A percentile compares a stretch with the other conserved stretches of the same genome.
Evolutionary conservation across 441 rosid genomes (phyloP).

Genomic region (Bruguiera hainesii): DNA sequence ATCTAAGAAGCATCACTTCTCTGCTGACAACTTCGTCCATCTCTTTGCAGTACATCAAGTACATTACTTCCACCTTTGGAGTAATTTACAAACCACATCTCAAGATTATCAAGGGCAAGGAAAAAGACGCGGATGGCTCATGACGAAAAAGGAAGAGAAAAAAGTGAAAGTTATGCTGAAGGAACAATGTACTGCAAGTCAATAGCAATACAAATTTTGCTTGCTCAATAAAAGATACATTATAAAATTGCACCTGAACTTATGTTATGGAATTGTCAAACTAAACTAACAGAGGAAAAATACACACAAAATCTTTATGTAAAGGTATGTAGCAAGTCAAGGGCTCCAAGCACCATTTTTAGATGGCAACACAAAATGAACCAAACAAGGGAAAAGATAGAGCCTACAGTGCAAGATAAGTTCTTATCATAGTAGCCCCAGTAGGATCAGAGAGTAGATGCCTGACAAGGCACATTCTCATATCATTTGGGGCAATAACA

Average conservation of each 20-base stretch:
- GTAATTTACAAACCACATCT: too few species aligned
- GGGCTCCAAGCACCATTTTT: slow-evolving; percentile 16
- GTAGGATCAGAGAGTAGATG: slow-evolving; percentile 91
- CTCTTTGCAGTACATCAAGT: slow-evolving; percentile 40
- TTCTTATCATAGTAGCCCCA: slow-evolving; percentile 84
- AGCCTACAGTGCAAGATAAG: slow-evolving; percentile 57
- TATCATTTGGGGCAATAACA: slow-evolving; percentile 67
- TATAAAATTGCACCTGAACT: too few species aligned
- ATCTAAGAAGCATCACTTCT: slow-evolving; percentile 17
- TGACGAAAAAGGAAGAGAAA: too few species aligned
- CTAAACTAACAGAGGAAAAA: not conserved
- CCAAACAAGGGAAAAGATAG: slow-evolving; percentile 12
- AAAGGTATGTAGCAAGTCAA: slow-evolving; percentile 16
- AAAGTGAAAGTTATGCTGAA: not conserved
- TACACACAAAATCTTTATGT: slow-evolving; percentile 11
- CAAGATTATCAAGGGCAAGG: too few species aligned
- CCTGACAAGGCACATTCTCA: slow-evolving; percentile 70
- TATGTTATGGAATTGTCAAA: not conserved
- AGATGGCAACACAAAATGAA: slow-evolving; percentile 19
- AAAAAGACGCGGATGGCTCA: too few species aligned
- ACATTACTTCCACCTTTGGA: slow-evolving; percentile 28
- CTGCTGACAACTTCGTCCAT: slow-evolving; percentile 33
- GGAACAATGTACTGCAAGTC: too few species aligned
- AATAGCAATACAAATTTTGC: too few species aligned
- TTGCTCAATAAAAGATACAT: not conserved